Percentiles rank a stretch among this genome's conserved stretches.
Conservation (phyloP, 106 monocot genomes). For the Agapanthus africanus region DNA sequence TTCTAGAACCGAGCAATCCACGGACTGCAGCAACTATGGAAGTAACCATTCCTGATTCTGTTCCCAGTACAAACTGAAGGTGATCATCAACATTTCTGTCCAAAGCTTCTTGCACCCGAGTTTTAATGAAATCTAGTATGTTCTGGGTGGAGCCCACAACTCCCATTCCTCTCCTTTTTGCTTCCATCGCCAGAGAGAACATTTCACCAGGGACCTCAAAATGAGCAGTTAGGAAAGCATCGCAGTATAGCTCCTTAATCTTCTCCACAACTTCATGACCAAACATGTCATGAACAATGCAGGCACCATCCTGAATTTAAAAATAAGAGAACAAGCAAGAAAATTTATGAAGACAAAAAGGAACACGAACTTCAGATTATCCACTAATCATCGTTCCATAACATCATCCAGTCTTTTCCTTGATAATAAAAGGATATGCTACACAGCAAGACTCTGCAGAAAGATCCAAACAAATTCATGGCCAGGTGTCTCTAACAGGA, state of each 20-base stretch:
- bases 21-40: constrained; percentile 86
- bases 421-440: too few species aligned
- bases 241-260: constrained; percentile 87
- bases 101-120: constrained; percentile 63
- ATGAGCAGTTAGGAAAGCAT: constrained; percentile 92
- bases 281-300: constrained; percentile 97
- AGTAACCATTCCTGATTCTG: constrained; percentile 96
- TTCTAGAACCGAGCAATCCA: constrained; percentile 36
- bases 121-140: constrained; percentile 89
- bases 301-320: constrained; percentile 87
- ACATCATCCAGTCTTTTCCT: too few species aligned
- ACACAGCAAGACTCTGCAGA: too few species aligned
- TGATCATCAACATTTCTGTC: constrained; percentile 67
- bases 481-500: too few species aligned
- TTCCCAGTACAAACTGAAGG: constrained; percentile 94
- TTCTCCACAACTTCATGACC: constrained; percentile 94
- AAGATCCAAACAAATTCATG: too few species aligned
- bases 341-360: not conserved
- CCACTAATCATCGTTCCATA: not conserved
- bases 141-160: constrained; percentile 96
- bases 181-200: constrained; percentile 96
- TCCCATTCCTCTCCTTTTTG: constrained; percentile 96
- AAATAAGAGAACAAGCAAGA: constrained; percentile 1
- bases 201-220: constrained; percentile 99
- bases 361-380: not conserved